Conservation (phyloP, 139 green algal species). For the Pseudopediastrum boryanum region DNA sequence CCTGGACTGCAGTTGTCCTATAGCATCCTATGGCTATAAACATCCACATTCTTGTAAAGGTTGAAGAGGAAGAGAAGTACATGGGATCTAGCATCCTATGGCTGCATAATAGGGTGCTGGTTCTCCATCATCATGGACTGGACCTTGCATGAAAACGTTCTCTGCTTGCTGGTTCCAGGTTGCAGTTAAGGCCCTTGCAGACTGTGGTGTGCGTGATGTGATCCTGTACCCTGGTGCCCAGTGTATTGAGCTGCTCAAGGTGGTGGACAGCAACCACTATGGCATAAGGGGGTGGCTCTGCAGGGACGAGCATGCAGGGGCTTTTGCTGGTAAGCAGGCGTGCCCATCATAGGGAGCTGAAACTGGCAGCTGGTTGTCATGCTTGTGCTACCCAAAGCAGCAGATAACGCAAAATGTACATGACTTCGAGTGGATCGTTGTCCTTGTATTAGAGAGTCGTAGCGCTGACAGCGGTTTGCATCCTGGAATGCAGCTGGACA, state of each 20-base stretch:
- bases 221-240: conserved; percentile 14
- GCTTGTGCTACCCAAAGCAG: no score
- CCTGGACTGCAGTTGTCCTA: background rate
- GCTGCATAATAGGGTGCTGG: background rate
- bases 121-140: background rate
- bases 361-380: background rate
- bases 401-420: no score
- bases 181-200: background rate
- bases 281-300: conserved; percentile 3
- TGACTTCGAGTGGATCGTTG: no score
- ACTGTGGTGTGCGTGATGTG: conserved; percentile 2
- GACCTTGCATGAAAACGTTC: background rate
- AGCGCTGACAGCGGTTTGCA: no score
- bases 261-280: conserved; percentile 6
- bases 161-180: background rate
- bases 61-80: background rate
- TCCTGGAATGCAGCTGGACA: no score
- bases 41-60: background rate
- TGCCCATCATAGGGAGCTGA: no score
- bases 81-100: background rate
- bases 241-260: conserved; percentile 16
- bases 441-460: background rate
- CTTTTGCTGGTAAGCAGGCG: conserved; percentile 10
- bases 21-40: background rate
- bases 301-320: conserved; percentile 11